A percentile compares a stretch with the other conserved stretches of the same genome.
phyloP scores from a whole-genome alignment of 2,329 filamentous ascomycete genomes.

The Didymella exigua region DNA sequence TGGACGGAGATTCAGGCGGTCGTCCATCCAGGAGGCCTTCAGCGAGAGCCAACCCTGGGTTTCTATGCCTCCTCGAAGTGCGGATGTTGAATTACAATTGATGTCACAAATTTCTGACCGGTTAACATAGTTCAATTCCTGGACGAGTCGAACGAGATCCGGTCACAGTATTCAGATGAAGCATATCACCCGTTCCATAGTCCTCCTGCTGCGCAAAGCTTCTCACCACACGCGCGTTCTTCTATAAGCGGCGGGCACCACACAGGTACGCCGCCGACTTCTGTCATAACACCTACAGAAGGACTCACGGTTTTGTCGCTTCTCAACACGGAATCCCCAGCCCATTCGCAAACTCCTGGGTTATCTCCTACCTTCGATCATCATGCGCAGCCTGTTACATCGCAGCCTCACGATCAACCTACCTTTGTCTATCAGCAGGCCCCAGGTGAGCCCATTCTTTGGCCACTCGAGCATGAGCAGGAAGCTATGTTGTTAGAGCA shows the following conservation, averaged over 20 bases:
- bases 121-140: conserved; percentile 42
- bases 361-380: conserved; percentile 26
- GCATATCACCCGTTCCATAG: conserved; percentile 22
- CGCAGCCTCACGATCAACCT: conserved; percentile 17
- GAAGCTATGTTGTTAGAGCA: conserved; percentile 47
- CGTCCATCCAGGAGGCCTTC: conserved; percentile 42
- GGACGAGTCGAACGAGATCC: conserved; percentile 44
- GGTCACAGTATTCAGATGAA: conserved; percentile 38
- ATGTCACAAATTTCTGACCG: conserved; percentile 15
- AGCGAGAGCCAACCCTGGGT: conserved; percentile 44
- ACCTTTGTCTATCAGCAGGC: conserved; percentile 41
- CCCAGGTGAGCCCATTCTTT: conserved; percentile 38
- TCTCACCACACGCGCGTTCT: conserved; percentile 17
- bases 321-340: conserved; percentile 42
- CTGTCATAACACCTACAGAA: conserved; percentile 34
- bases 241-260: conserved; percentile 23
- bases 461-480: conserved; percentile 45
- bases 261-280: conserved; percentile 23
- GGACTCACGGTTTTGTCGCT: conserved; percentile 43
- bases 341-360: conserved; percentile 20
- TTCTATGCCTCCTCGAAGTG: conserved; percentile 43
- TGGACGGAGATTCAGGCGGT: conserved; percentile 44
- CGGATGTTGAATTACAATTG: neutral
- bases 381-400: conserved; percentile 6
- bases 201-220: conserved; percentile 16